Base-by-base conservation (phyloP, 192 early-diverging fungal genomes). In the Funneliformis mosseae region DNA sequence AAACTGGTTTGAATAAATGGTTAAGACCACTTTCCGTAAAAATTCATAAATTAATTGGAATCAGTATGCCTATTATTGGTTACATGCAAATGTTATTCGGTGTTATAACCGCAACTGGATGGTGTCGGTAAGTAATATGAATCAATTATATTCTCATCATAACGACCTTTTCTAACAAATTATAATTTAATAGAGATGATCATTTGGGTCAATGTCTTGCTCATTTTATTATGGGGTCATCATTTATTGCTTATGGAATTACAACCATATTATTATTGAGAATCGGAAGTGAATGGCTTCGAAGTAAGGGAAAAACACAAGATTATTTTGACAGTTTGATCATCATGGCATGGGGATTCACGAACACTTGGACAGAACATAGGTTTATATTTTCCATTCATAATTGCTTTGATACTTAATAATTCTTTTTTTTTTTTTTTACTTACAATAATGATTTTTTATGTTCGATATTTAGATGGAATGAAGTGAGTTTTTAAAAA, bases 321-420 rank as follows among this genome's bases (percentile, higher is more conserved):
- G 92, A 93, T 83, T 89, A 88, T 77, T 93, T 88, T 79, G 92
- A 93, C 79, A 93, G 92, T 85, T 88, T 82, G 69, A 85, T 87
- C 61, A 93, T 93, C 46, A 89, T 87, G 80, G 67, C 81, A 8
- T 93, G 92, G 92, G 92, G 92, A 23, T 88, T 91, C 79, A 84
- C 92, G 74, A 93, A 93, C 80, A 91, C 92, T 11, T 93, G 91
- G 50, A 93, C 92, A 10, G 92, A 93, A 83, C 92, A 93, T 83
- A 87, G 91, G 77, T 90, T 88, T 50, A 77, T 84, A 39, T 82
- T 85, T 25, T 38, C 25, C 25, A 67, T 12, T 67, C 33, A 67
- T 23, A 16, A 7, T 23, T 67, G 33, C 16, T n/a, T 67, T 66
- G 64, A 38, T 27, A 38, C 33, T 61, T 61, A 59, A 33, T 16